These are phyloP conservation scores for Trichophyton verrucosum DNA, from an alignment of 2,329 filamentous ascomycete species.

Conservation along the genomic window DNA sequence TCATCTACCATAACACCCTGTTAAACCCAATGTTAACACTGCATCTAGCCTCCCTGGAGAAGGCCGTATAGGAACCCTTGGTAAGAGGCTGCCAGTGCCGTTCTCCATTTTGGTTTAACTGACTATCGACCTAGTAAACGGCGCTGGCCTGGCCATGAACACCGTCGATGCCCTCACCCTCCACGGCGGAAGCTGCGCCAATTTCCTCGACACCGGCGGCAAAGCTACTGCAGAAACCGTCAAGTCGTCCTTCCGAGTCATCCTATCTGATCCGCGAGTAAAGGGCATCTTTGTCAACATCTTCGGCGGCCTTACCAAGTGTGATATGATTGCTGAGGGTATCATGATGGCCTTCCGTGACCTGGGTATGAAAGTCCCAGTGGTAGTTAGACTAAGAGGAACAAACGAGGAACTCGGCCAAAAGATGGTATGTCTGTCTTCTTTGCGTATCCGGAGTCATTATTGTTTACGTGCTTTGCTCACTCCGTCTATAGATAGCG, in stretches of 20 bases:
- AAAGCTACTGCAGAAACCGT: constrained; percentile 78
- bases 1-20: background rate
- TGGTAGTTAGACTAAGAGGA: constrained; percentile 64
- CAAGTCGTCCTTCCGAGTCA: constrained; percentile 59
- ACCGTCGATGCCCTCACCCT: constrained; percentile 66
- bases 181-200: constrained; percentile 57
- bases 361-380: constrained; percentile 52
- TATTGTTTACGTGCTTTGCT: background rate
- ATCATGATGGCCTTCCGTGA: constrained; percentile 62
- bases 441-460: background rate
- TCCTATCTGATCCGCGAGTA: constrained; percentile 59
- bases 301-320: constrained; percentile 57
- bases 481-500: constrained; percentile 37
- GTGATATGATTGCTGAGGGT: constrained; percentile 70
- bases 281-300: constrained; percentile 62
- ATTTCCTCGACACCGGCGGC: constrained; percentile 82
- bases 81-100: constrained; percentile 17
- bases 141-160: constrained; percentile 82
- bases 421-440: constrained; percentile 40
- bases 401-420: constrained; percentile 62
- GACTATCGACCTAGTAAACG: constrained; percentile 51
- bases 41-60: constrained; percentile 20
- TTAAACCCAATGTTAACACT: background rate
- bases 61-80: constrained; percentile 61
- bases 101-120: background rate